Base-by-base conservation (phyloP, 176 grass and related monocot genomes). In the Oryza brachyantha region DNA sequence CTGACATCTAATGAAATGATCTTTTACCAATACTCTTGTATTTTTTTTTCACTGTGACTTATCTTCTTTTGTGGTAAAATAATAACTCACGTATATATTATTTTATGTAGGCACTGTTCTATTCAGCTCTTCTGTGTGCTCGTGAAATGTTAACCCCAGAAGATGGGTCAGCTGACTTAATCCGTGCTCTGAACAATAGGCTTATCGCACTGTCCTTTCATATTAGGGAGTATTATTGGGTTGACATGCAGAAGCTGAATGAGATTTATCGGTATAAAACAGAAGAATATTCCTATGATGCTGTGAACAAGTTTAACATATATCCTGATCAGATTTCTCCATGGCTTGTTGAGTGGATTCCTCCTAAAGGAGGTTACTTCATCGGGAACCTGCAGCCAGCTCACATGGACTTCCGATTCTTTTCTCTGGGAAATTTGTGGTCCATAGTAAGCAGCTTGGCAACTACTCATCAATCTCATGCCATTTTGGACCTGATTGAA, bases 231-330 rank as follows among this genome's bases (percentile, higher is more conserved):
- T 97, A 97, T 57, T 97, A 97, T 76, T 97, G 90, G 93, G 61
- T 93, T 46, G 90, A 93, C 72, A 93, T 88, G 87, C 61, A 79
- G 61, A 97, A 97, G 69, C 81, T 97, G 60, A 97, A 97, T 57
- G 93, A 93, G 80, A 97, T 97, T 69, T 97, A 97, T 76, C 83
- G 93, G n/a, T 97, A 97, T 60, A 97, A 93, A 85, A 91, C 88
- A 37, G 93, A 97, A 74, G 93, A 93, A 66, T 97, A 97, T 84
- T 97, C 93, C 26, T 93, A 89, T 68, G 90, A 97, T 70, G 93
- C 90, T 57, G 86, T 97, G 35, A 97, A 97, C 76, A 97, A 97
- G 65, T 97, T 97, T 21, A 97, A 97, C 77, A 97, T 97, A 76
- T 97, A 97, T 38, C 90, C 90, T n/a, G 93, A 97, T 86, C 93